Evolutionary conservation across 306 rosid genomes (phyloP).

Genomic region (Acmispon strigosus): DNA sequence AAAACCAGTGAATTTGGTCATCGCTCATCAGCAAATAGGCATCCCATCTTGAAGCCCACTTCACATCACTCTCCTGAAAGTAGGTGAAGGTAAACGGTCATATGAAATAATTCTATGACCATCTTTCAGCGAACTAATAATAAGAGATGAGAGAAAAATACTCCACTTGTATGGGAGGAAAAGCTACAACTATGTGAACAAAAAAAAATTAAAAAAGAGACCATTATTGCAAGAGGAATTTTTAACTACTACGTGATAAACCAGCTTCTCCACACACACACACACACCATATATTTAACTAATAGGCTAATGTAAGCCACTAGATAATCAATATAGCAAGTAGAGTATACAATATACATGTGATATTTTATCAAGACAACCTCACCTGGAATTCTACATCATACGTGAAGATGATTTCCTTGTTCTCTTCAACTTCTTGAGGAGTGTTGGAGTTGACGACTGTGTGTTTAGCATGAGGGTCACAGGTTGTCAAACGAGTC

Average conservation of each 20-base stretch:
- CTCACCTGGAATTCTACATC: conserved; percentile 94
- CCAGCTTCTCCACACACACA: not conserved
- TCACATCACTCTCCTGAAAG: conserved; percentile 81
- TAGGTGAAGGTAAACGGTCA: conserved; percentile 12
- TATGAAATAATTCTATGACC: not conserved
- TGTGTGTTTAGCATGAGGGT: conserved; percentile 84
- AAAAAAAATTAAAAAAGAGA: not conserved
- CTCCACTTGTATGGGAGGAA: not conserved
- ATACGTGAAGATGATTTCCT: conserved; percentile 79
- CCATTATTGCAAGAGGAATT: not conserved
- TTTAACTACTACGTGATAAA: not conserved
- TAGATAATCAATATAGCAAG: not conserved
- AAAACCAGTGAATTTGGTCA: conserved; percentile 97
- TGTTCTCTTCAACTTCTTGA: conserved; percentile 84
- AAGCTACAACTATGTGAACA: not conserved
- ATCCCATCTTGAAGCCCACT: conserved; percentile 99
- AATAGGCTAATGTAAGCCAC: not conserved
- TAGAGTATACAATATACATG: not conserved
- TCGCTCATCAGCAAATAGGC: conserved; percentile 91
- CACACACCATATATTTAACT: not conserved
- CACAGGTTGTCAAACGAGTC: conserved; percentile 81
- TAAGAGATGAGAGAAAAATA: not conserved
- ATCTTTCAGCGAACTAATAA: not conserved
- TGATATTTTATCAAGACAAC: not conserved
- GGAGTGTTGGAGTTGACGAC: conserved; percentile 81